Evolutionary conservation across 768 basidiomycete genomes (phyloP), one percentile per base, ranked within the genome.

Genomic region (Tylopilus cervinicoccineus): DNA sequence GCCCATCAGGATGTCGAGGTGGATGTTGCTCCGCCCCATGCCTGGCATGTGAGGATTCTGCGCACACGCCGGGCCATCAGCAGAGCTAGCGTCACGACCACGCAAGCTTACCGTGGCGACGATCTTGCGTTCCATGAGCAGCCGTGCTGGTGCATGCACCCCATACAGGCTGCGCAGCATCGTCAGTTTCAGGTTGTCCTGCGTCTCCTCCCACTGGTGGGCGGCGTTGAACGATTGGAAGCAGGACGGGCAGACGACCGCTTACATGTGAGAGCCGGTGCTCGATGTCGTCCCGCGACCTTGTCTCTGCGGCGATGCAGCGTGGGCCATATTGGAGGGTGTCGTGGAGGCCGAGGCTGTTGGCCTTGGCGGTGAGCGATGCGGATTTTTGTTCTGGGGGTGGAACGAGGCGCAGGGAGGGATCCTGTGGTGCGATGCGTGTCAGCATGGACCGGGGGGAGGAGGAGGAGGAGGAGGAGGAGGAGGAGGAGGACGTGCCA

Each of bases 71-170:
- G 16, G 42, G 34, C 37, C 40, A 6, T 50, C 31, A 47, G 32
- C 38, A 27, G 48, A 23, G 44, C 20, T 24, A 17, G 27, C 33
- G 23, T 41, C 13, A 19, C 6, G 32, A 27, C 34, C 43, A 29
- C 38, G 29, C 46, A 37, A 40, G 20, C 60, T 53, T 58, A 94
- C 94, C 48, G 79, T 67, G 28, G 79, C 70, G 9, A 94, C 90
- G 34, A 93, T 78, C 73, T 86, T 87, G 62, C 93, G 81, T 68
- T 99, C 96, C 96, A 98, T 98, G 54, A 96, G 75, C 44, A 83
- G 74, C 26, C 94, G 80, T 69, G 95, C 80, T 2, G 96, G 96
- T 17, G 88, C 84, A 63, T 92, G 91, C 57, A 97, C 66, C 29
- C 96, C 96, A 60, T 85, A 86, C 27, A 86, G 64, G 66, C 91